phyloP scores from a whole-genome alignment of 352 stramenopile species.

The Globisporangium parvum region DNA sequence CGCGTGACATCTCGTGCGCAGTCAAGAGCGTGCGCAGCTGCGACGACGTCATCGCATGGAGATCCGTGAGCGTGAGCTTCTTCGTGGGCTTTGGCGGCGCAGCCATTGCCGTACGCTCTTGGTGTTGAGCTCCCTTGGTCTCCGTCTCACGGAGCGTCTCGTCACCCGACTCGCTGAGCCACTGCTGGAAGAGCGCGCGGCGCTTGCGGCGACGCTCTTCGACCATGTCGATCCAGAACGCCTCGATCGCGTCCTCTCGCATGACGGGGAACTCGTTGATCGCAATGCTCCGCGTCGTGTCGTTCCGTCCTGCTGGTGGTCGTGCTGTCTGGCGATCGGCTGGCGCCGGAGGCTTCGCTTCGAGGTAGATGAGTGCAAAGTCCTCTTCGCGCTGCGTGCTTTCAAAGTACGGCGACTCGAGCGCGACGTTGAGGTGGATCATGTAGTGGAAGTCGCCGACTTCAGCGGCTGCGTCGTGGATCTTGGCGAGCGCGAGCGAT shows the following conservation, averaged over 20 bases:
- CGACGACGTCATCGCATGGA: slow-evolving; percentile 39
- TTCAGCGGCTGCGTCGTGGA: slow-evolving; percentile 51
- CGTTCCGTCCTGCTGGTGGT: slow-evolving; percentile 16
- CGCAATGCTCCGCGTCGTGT: slow-evolving; percentile 44
- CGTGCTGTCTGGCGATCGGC: background rate
- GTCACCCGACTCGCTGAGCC: slow-evolving; percentile 13
- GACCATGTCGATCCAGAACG: slow-evolving; percentile 74
- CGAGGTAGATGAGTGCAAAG: slow-evolving; percentile 77
- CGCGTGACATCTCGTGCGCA: slow-evolving; percentile 19
- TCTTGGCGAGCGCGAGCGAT: slow-evolving; percentile 42
- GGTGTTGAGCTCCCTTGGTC: background rate
- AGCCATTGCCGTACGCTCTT: background rate
- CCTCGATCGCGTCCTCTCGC: slow-evolving; percentile 69
- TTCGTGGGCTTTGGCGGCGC: slow-evolving; percentile 15
- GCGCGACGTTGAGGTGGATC: slow-evolving; percentile 55
- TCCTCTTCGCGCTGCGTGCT: slow-evolving; percentile 44
- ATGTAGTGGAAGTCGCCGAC: slow-evolving; percentile 79
- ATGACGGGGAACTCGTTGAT: slow-evolving; percentile 86
- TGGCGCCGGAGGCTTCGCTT: slow-evolving; percentile 31
- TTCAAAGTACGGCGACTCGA: slow-evolving; percentile 68
- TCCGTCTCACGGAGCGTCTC: too few relatives aligned
- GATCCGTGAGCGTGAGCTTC: slow-evolving; percentile 34
- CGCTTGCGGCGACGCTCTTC: slow-evolving; percentile 34
- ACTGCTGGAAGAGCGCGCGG: slow-evolving; percentile 41
- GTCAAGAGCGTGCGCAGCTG: slow-evolving; percentile 42